These are phyloP conservation scores for Lycium ferocissimum DNA, from an alignment of 257 asterid species.

Conservation along the genomic window DNA sequence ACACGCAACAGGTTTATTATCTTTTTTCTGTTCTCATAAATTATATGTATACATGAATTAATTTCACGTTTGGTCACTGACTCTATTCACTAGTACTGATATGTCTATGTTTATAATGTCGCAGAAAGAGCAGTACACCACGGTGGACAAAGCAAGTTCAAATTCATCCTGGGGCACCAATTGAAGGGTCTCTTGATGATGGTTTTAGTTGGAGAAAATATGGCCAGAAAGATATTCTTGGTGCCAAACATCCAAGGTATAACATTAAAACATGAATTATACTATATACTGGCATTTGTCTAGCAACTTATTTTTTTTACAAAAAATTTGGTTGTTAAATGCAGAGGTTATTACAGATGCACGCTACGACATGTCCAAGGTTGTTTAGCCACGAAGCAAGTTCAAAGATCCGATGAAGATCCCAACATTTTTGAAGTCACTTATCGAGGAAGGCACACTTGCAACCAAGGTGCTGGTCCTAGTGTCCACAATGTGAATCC, in stretches of 20 bases:
- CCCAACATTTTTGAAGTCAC: constrained; percentile 49
- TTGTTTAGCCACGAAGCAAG: constrained; percentile 58
- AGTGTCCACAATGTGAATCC: constrained; percentile 18
- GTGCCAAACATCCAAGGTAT: constrained; percentile 87
- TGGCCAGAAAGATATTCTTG: constrained; percentile 89
- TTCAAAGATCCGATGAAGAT: constrained; percentile 52
- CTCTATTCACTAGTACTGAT: background rate
- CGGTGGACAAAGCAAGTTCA: constrained; percentile 62
- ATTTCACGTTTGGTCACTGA: background rate
- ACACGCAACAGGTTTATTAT: constrained; percentile 62
- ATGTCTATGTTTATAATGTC: background rate
- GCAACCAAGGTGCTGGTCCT: constrained; percentile 38
- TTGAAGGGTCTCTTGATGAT: constrained; percentile 71
- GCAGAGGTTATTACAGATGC: constrained; percentile 63
- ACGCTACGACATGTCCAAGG: constrained; percentile 50
- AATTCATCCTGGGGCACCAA: constrained; percentile 49
- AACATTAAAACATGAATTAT: background rate
- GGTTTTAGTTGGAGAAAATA: constrained; percentile 86
- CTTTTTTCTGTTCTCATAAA: background rate
- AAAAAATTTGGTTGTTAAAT: background rate
- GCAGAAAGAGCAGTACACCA: constrained; percentile 50
- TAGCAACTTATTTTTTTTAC: background rate
- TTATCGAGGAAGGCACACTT: constrained; percentile 53
- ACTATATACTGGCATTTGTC: background rate
- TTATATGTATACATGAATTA: background rate